Percentiles rank a stretch among this genome's conserved stretches.
Conservation (phyloP, 2,329 filamentous ascomycete species). For the Colletotrichum cereale region DNA sequence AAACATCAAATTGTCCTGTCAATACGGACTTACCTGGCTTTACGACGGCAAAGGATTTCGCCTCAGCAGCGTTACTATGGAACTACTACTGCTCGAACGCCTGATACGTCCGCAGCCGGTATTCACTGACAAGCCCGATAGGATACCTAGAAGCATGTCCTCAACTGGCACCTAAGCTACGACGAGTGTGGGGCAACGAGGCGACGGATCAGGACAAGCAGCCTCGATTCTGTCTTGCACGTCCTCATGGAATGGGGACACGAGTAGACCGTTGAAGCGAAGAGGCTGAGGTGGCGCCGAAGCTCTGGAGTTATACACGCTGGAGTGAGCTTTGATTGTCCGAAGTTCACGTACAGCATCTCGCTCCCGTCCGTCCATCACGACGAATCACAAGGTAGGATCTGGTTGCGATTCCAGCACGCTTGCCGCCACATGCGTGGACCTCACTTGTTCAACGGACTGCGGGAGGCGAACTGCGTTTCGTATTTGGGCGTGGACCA, state of each 20-base stretch:
- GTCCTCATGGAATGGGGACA: slow-evolving; percentile 2
- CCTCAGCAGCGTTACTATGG: neutral
- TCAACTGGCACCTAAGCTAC: slow-evolving; percentile 10
- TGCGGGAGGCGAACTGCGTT: slow-evolving; percentile 11
- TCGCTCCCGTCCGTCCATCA: neutral
- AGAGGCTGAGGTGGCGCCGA: neutral
- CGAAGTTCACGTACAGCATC: neutral
- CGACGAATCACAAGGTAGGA: neutral
- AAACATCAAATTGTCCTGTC: neutral
- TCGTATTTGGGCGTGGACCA: slow-evolving; percentile 7
- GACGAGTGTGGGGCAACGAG: slow-evolving; percentile 22
- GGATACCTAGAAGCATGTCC: slow-evolving; percentile 2
- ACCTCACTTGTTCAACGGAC: neutral
- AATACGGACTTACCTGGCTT: neutral
- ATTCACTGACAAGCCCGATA: neutral
- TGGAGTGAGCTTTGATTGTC: neutral
- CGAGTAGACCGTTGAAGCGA: neutral
- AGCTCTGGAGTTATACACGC: neutral
- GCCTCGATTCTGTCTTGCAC: slow-evolving; percentile 21
- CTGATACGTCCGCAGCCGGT: slow-evolving; percentile 5
- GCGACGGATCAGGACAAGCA: slow-evolving; percentile 27
- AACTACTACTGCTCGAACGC: neutral
- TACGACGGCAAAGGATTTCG: no score
- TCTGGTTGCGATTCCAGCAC: neutral
- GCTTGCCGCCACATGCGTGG: slow-evolving; percentile 15